Evolutionary conservation across 768 basidiomycete genomes (phyloP).

Genomic region (Mycena crocata): DNA sequence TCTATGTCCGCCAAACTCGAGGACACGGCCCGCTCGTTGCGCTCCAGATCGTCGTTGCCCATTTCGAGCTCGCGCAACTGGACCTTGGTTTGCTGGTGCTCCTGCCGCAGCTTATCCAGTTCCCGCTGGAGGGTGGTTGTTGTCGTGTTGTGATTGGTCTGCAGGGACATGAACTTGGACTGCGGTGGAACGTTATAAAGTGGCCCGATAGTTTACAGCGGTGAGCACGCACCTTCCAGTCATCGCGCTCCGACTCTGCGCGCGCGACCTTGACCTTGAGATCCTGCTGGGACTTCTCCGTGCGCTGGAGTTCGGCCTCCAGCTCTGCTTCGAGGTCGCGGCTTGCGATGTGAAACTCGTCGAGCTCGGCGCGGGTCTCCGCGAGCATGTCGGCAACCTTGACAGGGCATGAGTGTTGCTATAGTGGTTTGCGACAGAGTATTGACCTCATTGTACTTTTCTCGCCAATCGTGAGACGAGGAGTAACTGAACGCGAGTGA

Average conservation of each 20-base stretch:
- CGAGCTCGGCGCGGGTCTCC: slow-evolving; percentile 87
- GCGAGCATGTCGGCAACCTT: slow-evolving; percentile 84
- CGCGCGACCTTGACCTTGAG: slow-evolving; percentile 77
- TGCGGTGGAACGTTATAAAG: slow-evolving; percentile 44
- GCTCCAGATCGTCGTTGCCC: slow-evolving; percentile 97
- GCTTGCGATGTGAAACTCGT: slow-evolving; percentile 88
- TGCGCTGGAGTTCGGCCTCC: slow-evolving; percentile 89
- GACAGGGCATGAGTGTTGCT: not conserved
- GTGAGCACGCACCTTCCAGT: slow-evolving; percentile 84
- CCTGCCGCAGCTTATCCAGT: slow-evolving; percentile 83
- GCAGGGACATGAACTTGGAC: slow-evolving; percentile 88
- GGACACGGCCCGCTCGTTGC: slow-evolving; percentile 90
- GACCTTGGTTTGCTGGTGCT: slow-evolving; percentile 75
- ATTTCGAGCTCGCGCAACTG: slow-evolving; percentile 92
- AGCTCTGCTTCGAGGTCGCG: slow-evolving; percentile 95
- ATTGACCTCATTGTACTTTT: slow-evolving; percentile 78
- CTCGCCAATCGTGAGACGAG: slow-evolving; percentile 74
- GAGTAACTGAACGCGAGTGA: slow-evolving; percentile 56
- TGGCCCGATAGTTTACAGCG: slow-evolving; percentile 2
- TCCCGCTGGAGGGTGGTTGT: slow-evolving; percentile 93
- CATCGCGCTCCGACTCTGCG: slow-evolving; percentile 82
- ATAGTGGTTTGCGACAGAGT: slow-evolving; percentile 8
- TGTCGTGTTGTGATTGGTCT: slow-evolving; percentile 91
- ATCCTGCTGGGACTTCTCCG: slow-evolving; percentile 87
- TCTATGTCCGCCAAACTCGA: slow-evolving; percentile 88